Evolutionary conservation across 2,329 filamentous ascomycete species (phyloP).

Genomic region (Aspergillus sp.): DNA sequence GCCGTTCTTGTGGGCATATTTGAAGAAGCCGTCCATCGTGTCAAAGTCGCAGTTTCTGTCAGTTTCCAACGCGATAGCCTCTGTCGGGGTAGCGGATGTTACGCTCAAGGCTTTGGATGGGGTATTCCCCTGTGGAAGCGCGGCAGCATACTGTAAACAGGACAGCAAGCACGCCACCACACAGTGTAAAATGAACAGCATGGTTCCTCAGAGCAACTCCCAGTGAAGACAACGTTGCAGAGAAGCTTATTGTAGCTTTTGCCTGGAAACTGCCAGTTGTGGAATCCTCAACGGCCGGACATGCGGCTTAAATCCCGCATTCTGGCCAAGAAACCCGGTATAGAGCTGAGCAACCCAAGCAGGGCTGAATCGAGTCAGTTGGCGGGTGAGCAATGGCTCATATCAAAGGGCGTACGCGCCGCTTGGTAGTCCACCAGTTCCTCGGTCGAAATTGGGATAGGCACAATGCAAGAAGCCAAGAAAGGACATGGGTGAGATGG

Average conservation of each 20-base stretch:
- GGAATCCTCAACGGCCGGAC: background rate
- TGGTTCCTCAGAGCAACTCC: background rate
- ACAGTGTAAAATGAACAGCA: background rate
- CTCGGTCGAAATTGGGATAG: background rate
- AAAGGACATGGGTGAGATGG: background rate
- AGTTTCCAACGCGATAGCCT: background rate
- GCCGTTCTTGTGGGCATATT: background rate
- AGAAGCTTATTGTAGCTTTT: too few relatives aligned
- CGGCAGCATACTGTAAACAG: background rate
- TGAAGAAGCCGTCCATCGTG: conserved; percentile 7
- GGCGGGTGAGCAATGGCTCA: background rate
- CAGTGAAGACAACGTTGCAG: too few relatives aligned
- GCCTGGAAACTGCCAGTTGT: background rate
- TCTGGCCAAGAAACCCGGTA: background rate
- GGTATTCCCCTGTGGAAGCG: conserved; percentile 1
- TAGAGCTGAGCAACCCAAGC: background rate
- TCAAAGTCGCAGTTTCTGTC: conserved; percentile 6
- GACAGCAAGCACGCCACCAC: background rate
- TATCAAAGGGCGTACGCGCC: too few relatives aligned
- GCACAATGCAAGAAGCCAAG: background rate
- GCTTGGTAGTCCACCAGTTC: too few relatives aligned
- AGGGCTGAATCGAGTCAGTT: background rate
- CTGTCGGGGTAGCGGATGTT: background rate
- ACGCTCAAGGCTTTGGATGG: background rate
- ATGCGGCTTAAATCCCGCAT: background rate